Evolutionary conservation across 495 filamentous ascomycete genomes (phyloP).

Genomic region (Talaromyces ruber): DNA sequence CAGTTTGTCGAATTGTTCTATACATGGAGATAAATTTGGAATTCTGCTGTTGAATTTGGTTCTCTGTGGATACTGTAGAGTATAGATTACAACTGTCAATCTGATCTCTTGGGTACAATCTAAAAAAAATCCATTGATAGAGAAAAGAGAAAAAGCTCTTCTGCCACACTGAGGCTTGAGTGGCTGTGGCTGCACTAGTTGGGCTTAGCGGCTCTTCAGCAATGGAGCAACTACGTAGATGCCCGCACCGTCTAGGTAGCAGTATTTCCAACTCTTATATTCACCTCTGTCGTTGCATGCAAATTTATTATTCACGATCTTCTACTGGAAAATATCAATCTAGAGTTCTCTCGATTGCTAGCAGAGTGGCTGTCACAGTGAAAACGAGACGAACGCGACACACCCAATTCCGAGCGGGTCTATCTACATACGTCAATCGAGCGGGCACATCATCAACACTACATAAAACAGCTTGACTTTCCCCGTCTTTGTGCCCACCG

Average conservation of each 20-base stretch:
- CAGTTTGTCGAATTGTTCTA: not conserved
- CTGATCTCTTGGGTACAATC: too few species aligned
- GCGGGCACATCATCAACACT: not conserved
- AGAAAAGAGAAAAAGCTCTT: not conserved
- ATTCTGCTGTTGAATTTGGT: not conserved
- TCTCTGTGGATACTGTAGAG: not conserved
- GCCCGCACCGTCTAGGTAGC: not conserved
- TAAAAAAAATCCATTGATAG: too few species aligned
- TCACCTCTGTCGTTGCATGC: not conserved
- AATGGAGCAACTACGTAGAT: not conserved
- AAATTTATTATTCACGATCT: too few species aligned
- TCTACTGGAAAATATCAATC: too few species aligned
- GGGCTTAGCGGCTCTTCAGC: not conserved
- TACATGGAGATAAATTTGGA: not conserved
- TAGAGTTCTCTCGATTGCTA: not conserved
- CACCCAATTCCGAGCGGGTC: not conserved
- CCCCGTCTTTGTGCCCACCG: not conserved
- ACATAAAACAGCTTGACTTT: not conserved
- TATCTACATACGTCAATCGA: not conserved
- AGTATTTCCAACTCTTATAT: not conserved
- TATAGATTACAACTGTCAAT: conserved; percentile 1
- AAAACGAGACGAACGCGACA: not conserved
- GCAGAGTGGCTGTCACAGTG: not conserved
- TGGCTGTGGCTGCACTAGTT: not conserved
- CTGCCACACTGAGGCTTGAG: not conserved